Conservation (phyloP, 805 yeast genomes). For the Lipomyces spencermartinsiae region DNA sequence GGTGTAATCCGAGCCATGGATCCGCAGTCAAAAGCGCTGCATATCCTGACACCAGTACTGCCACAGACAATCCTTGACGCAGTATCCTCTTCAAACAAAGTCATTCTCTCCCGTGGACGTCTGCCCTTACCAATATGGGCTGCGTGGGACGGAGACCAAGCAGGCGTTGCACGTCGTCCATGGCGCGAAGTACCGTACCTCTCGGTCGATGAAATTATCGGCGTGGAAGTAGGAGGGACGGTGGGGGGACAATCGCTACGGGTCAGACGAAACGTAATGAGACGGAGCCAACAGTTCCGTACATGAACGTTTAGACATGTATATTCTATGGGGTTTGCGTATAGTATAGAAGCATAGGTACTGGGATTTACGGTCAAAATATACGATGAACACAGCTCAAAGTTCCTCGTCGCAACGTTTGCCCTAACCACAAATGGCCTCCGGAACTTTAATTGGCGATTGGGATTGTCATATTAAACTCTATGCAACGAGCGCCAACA, state of each 20-base stretch:
- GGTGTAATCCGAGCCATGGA: constrained; percentile 32
- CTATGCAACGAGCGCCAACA: too few species aligned
- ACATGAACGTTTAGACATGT: not conserved
- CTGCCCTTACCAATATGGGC: constrained; percentile 29
- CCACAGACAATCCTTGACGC: not conserved
- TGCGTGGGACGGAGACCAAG: constrained; percentile 22
- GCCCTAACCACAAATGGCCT: too few species aligned
- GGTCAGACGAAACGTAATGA: constrained; percentile 31
- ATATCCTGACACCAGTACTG: constrained; percentile 19
- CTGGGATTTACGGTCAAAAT: not conserved
- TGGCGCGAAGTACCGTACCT: constrained; percentile 32
- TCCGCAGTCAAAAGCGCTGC: constrained; percentile 6
- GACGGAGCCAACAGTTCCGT: constrained; percentile 24
- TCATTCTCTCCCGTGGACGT: constrained; percentile 28
- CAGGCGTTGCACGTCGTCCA: constrained; percentile 18
- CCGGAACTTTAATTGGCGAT: too few species aligned
- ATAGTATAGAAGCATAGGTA: too few species aligned
- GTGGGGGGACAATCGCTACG: constrained; percentile 30
- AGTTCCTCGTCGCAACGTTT: too few species aligned
- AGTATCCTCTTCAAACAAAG: not conserved
- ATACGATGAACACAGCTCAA: too few species aligned
- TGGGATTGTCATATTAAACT: too few species aligned
- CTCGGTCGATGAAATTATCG: constrained; percentile 15
- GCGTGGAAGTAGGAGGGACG: not conserved
- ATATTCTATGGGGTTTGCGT: too few species aligned